Conservation (phyloP, 164 flowering plant species). For the Litsea cubeba region DNA sequence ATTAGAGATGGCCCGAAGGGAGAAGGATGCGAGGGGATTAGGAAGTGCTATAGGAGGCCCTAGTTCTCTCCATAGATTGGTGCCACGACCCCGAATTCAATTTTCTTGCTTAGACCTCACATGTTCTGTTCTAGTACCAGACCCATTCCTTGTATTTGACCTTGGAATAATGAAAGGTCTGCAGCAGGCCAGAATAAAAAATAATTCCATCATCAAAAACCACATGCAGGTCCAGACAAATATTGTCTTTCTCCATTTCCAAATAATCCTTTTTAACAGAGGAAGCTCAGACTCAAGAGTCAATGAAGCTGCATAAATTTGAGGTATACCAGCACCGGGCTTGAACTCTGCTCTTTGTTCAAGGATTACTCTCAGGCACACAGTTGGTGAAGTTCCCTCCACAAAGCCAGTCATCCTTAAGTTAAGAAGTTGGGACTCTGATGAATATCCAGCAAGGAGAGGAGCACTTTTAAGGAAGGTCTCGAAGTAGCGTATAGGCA, state of each 20-base stretch:
- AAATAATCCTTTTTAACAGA: slow-evolving; percentile 51
- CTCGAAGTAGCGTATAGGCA: slow-evolving; percentile 47
- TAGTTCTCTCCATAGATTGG: background rate
- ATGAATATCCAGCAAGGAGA: slow-evolving; percentile 63
- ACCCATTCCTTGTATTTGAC: slow-evolving; percentile 25
- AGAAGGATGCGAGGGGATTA: too few relatives aligned
- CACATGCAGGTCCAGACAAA: slow-evolving; percentile 58
- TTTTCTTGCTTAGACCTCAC: background rate
- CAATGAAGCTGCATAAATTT: slow-evolving; percentile 62
- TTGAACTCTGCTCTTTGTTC: slow-evolving; percentile 76
- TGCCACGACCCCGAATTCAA: background rate
- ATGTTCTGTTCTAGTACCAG: slow-evolving; percentile 16
- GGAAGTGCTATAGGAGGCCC: too few relatives aligned
- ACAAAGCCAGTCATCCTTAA: slow-evolving; percentile 43
- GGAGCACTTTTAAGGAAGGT: slow-evolving; percentile 60
- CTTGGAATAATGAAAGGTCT: slow-evolving; percentile 57
- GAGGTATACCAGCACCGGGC: slow-evolving; percentile 75
- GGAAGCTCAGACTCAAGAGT: slow-evolving; percentile 71
- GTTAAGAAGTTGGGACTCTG: slow-evolving; percentile 60
- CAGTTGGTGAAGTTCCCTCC: slow-evolving; percentile 55
- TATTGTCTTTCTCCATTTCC: slow-evolving; percentile 73
- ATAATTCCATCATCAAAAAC: slow-evolving; percentile 42
- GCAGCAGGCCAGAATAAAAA: slow-evolving; percentile 58
- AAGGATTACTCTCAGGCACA: slow-evolving; percentile 59
- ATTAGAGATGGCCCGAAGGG: too few relatives aligned